Evolutionary conservation across 305 asterid genomes (phyloP), one percentile per base, ranked within the genome.

Genomic region (Solanum hybrid): DNA sequence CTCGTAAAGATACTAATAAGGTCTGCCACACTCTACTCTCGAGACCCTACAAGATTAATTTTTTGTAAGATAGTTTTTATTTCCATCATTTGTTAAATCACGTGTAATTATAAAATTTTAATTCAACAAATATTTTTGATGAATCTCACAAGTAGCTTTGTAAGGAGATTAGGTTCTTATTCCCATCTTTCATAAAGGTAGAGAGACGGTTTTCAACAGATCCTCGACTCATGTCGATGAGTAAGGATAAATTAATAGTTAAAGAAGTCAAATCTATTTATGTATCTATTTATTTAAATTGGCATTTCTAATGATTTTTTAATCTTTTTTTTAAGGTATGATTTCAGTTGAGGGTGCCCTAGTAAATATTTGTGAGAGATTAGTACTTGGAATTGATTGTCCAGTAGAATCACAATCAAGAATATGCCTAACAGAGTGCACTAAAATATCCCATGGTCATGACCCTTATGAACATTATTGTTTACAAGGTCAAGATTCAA

Each of bases 391-490:
- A 26, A 14, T 81, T 81, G 68, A 37, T 4, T 81, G 87, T 24
- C 87, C 87, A 38, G 65, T 13, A 6, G 87, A 81, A 80, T 38
- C 79, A 75, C 79, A 75, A 75, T 80, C 33, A 80, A 80, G 86
- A n/a, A 80, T 80, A 80, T 80, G 65, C 65, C 61, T 80, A 8
- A 80, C 86, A 37, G 86, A 80, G 22, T 80, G 86, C 86, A 36
- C 65, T n/a, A 37, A 80, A 37, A 37, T 37, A 80, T 80, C 86
- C 22, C 8, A 1, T 5, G 65, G 86, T 3, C 86, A 80, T 37
- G 0, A 80, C 33, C 86, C 86, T 24, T 24, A 37, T 2, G 51
- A n/a, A 3, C 12, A 80, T 24, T 80, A 37, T 80, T 80, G 65
- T 80, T 38, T 80, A 37, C 22, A 38, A n/a, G 33, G 86, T 10